Evolutionary conservation across 2,329 filamentous ascomycete species (phyloP), one percentile per base, ranked within the genome.

Genomic region (Dothistroma septosporum): DNA sequence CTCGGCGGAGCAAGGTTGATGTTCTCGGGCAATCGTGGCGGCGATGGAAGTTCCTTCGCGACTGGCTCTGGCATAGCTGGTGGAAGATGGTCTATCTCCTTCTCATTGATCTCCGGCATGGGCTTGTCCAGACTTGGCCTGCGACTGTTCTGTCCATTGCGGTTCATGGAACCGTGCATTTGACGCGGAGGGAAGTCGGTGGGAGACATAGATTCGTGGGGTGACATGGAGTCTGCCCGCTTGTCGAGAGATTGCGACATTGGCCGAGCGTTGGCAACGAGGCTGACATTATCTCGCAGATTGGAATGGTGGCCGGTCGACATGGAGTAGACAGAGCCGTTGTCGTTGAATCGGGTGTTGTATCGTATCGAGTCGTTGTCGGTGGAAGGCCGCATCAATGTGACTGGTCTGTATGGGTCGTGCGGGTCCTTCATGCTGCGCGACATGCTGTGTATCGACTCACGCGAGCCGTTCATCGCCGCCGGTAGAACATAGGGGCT

Each of bases 401-500:
- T 77, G 16, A 85, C 82, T 0, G 81, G 82, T 55, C 91, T 86
- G 76, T 97, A 97, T 37, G 92, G 93, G 74, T 97, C 93, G 69
- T 95, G 89, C 57, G 87, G 84, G 66, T 86, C 83, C 59, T 86
- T 83, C 50, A 93, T 83, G 1, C 87, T 88, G 57, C 89, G 87
- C 28, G 92, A 90, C 66, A 97, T 80, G 2, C 92, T 95, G 74
- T 92, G 87, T 64, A 97, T 81, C 5, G 93, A 97, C 67, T 96
- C 92, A 49, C 86, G 85, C 0, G 93, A 97, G 70, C 85, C 82
- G 47, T 94, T 86, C 21, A 93, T 72, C 58, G 85, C 87, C 1
- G 90, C 90, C 4, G 94, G 92, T n/a, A 97, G 82, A n/a, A 99
- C 83, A 74, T 97, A 99, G 1, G 94, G 94, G 69, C 87, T 94